Percentiles rank a stretch among this genome's conserved stretches.
phyloP scores from a whole-genome alignment of 371 early-diverging fungal species.

The Mortierella sp. region DNA sequence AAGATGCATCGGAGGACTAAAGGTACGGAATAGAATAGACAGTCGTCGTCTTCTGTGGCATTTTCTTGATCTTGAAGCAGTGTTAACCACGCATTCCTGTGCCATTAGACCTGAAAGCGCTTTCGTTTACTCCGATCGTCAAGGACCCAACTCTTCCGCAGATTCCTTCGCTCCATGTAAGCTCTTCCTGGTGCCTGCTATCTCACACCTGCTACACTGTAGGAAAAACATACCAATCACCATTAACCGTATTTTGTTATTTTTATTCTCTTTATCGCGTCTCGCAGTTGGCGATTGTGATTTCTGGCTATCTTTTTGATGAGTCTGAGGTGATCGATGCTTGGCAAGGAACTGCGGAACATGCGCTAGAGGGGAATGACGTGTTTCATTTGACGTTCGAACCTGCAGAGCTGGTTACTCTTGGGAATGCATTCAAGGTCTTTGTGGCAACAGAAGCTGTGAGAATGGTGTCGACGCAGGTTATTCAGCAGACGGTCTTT shows the following conservation, averaged over 20 bases:
- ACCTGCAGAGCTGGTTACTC: constrained; percentile 74
- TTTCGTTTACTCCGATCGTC: constrained; percentile 68
- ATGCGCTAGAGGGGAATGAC: constrained; percentile 57
- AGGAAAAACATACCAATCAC: no score
- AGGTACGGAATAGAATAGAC: constrained; percentile 54
- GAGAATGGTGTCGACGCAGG: constrained; percentile 84
- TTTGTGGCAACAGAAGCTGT: constrained; percentile 89
- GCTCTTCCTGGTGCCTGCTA: not conserved
- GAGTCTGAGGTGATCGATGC: constrained; percentile 53
- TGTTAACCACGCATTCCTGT: no score
- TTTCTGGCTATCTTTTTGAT: constrained; percentile 72
- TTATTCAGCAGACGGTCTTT: constrained; percentile 88
- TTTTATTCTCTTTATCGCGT: no score
- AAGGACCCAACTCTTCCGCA: constrained; percentile 65
- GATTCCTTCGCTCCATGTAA: constrained; percentile 70
- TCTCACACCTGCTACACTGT: not conserved
- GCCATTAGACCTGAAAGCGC: constrained; percentile 63
- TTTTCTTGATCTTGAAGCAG: no score
- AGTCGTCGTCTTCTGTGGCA: no score
- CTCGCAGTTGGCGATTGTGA: constrained; percentile 66
- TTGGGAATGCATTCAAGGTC: constrained; percentile 82
- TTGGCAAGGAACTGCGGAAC: constrained; percentile 63
- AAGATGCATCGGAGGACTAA: constrained; percentile 49
- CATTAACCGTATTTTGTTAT: not conserved
- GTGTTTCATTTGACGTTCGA: constrained; percentile 82